A percentile compares a stretch with the other conserved stretches of the same genome.
Conservation (phyloP, 106 monocot genomes). For the Allium cepa region DNA sequence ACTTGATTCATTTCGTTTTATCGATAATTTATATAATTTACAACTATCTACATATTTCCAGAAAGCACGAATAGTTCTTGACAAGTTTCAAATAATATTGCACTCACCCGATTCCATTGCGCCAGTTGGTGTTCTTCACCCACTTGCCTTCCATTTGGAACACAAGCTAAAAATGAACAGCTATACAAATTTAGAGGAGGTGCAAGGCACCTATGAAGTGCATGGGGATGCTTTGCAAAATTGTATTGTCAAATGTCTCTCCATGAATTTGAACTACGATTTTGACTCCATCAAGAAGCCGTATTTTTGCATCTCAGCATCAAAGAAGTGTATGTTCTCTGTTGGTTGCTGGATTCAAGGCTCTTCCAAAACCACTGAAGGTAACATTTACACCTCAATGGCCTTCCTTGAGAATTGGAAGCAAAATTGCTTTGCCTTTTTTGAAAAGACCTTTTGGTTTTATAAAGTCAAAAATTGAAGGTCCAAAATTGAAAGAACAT, state of each 20-base stretch:
- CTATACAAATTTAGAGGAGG: constrained; percentile 11
- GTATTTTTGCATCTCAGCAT: constrained; percentile 49
- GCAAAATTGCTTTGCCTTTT: too few species aligned
- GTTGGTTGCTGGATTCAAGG: constrained; percentile 68
- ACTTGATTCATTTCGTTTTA: constrained; percentile 4
- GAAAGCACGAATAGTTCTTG: constrained; percentile 88
- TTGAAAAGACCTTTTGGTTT: too few species aligned
- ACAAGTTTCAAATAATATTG: constrained; percentile 68
- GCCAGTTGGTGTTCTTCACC: constrained; percentile 91
- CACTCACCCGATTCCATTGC: constrained; percentile 88
- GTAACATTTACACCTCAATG: constrained; percentile 15
- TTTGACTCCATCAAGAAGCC: constrained; percentile 6
- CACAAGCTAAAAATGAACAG: constrained; percentile 18
- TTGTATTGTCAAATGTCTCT: constrained; percentile 18
- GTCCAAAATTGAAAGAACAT: too few species aligned
- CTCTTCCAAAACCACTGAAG: constrained; percentile 34
- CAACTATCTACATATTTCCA: constrained; percentile 24
- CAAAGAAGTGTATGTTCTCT: constrained; percentile 42
- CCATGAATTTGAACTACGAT: constrained; percentile 8
- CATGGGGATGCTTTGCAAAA: constrained; percentile 23
- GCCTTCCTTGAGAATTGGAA: too few species aligned
- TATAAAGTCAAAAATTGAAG: too few species aligned
- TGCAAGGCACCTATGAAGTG: constrained; percentile 30
- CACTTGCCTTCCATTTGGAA: constrained; percentile 64
- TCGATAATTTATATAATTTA: background rate